Evolutionary conservation across 2,329 filamentous ascomycete species (phyloP).

Genomic region (Sphaerulina vaccinii): DNA sequence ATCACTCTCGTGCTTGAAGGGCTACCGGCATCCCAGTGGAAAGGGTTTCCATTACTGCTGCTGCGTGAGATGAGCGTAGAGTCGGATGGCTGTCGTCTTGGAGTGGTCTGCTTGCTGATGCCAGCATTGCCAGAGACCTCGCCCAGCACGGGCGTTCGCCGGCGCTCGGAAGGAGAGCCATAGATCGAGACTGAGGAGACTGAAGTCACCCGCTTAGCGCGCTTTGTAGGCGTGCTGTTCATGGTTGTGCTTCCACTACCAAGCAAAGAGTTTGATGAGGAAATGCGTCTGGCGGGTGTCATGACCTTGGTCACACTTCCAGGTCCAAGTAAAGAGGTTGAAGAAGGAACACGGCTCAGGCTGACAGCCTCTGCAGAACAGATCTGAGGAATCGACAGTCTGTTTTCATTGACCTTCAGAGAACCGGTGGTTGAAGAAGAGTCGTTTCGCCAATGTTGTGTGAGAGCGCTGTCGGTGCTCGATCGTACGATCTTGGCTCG

Average conservation of each 20-base stretch:
- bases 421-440: slow-evolving; percentile 29
- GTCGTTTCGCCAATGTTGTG: slow-evolving; percentile 18
- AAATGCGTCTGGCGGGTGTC: slow-evolving; percentile 36
- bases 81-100: slow-evolving; percentile 42
- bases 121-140: slow-evolving; percentile 36
- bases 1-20: slow-evolving; percentile 25
- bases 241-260: slow-evolving; percentile 30
- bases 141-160: slow-evolving; percentile 32
- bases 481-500: slow-evolving; percentile 32
- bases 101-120: slow-evolving; percentile 22
- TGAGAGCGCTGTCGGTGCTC: slow-evolving; percentile 26
- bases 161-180: slow-evolving; percentile 43
- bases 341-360: slow-evolving; percentile 38
- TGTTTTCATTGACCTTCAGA: slow-evolving; percentile 27
- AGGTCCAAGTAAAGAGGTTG: slow-evolving; percentile 27
- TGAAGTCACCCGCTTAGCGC: slow-evolving; percentile 23
- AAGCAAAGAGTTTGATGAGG: slow-evolving; percentile 32
- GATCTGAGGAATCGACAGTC: slow-evolving; percentile 35
- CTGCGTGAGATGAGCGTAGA: slow-evolving; percentile 39
- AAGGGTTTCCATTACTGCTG: slow-evolving; percentile 49
- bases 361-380: slow-evolving; percentile 39
- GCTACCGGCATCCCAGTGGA: slow-evolving; percentile 44
- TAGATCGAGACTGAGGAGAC: slow-evolving; percentile 34
- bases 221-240: slow-evolving; percentile 37
- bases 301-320: slow-evolving; percentile 32